These are phyloP conservation scores for Russula lepida DNA, from an alignment of 768 basidiomycete genomes.

Conservation along the genomic window DNA sequence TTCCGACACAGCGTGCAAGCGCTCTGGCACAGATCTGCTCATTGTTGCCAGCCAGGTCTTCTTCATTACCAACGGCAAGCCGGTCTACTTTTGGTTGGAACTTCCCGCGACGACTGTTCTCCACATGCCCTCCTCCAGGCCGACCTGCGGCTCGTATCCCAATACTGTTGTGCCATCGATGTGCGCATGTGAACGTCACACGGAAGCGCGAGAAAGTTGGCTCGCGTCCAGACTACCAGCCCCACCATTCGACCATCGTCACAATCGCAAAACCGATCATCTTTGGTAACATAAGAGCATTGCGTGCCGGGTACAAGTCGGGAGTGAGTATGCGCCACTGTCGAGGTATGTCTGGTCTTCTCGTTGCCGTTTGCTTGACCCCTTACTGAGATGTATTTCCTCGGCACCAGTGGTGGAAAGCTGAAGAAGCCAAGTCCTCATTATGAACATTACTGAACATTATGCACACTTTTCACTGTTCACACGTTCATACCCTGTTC, in stretches of 20 bases:
- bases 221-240: constrained; percentile 66
- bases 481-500: background rate
- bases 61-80: constrained; percentile 97
- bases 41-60: constrained; percentile 89
- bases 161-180: constrained; percentile 84
- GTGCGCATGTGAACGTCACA: constrained; percentile 70
- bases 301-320: constrained; percentile 44
- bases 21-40: constrained; percentile 46
- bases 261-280: constrained; percentile 64
- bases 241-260: constrained; percentile 61
- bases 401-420: constrained; percentile 20
- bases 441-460: constrained; percentile 2
- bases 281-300: constrained; percentile 46
- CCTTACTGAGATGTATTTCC: background rate
- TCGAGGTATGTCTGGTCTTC: constrained; percentile 42
- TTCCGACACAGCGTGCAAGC: constrained; percentile 46
- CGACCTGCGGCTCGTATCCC: constrained; percentile 88
- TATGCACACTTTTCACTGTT: background rate
- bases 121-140: constrained; percentile 80
- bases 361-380: background rate
- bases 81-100: constrained; percentile 97
- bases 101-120: constrained; percentile 67
- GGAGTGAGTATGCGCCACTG: constrained; percentile 58
- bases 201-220: constrained; percentile 81
- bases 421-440: constrained; percentile 17